phyloP scores from a whole-genome alignment of 176 grass and related monocot species.

The Avena atlantica region DNA sequence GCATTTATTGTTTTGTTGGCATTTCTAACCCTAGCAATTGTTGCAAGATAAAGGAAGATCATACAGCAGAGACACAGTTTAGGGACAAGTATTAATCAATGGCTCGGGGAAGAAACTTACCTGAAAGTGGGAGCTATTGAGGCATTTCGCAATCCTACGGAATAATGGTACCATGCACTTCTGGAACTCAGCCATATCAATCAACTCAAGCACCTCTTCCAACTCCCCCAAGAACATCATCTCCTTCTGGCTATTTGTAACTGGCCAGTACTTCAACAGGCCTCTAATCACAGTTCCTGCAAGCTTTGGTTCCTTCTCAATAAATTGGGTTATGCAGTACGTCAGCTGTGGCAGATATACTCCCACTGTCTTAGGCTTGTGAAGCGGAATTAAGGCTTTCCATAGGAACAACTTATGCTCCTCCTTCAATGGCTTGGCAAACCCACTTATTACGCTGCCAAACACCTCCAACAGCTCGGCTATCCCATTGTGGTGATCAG shows the following conservation, averaged over 20 bases:
- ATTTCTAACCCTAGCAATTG: slow-evolving; percentile 11
- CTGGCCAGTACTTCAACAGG: slow-evolving; percentile 86
- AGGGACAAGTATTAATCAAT: background rate
- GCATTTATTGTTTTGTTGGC: slow-evolving; percentile 26
- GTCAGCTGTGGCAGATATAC: slow-evolving; percentile 84
- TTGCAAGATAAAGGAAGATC: background rate
- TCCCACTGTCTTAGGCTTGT: slow-evolving; percentile 77
- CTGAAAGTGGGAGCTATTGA: slow-evolving; percentile 97
- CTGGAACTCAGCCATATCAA: slow-evolving; percentile 81
- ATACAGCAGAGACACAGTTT: background rate
- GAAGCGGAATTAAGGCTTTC: slow-evolving; percentile 82
- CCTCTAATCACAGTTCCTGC: slow-evolving; percentile 78
- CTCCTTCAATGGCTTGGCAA: slow-evolving; percentile 91
- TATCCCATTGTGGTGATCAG: slow-evolving; percentile 81
- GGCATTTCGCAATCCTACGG: slow-evolving; percentile 66
- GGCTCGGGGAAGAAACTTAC: slow-evolving; percentile 46
- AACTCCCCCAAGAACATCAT: slow-evolving; percentile 98
- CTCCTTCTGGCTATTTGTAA: slow-evolving; percentile 95
- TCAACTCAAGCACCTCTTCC: slow-evolving; percentile 87
- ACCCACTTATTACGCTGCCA: slow-evolving; percentile 85
- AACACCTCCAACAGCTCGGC: slow-evolving; percentile 89
- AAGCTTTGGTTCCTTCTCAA: slow-evolving; percentile 92
- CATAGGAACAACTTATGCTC: slow-evolving; percentile 89
- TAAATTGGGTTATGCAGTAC: slow-evolving; percentile 89
- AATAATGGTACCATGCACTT: slow-evolving; percentile 90